Evolutionary conservation across 805 yeast species (phyloP).

Genomic region (Teunomyces atbi): DNA sequence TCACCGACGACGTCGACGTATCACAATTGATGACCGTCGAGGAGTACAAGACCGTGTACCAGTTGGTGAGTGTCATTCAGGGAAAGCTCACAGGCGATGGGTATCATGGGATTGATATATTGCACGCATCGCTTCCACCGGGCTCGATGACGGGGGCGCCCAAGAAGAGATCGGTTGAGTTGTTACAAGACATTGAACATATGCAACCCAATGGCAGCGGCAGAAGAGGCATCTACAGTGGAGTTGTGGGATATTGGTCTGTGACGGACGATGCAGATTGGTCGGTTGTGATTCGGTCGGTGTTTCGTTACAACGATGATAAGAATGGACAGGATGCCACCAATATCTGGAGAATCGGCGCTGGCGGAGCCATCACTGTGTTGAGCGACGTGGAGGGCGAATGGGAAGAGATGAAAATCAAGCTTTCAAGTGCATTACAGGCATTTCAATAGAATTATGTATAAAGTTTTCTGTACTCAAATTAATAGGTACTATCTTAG

Average conservation of each 20-base stretch:
- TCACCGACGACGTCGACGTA: slow-evolving; percentile 65
- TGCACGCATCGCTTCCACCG: slow-evolving; percentile 83
- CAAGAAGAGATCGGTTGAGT: slow-evolving; percentile 84
- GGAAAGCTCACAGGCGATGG: slow-evolving; percentile 48
- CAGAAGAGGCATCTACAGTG: slow-evolving; percentile 86
- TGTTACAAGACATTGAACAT: slow-evolving; percentile 61
- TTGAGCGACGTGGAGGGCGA: slow-evolving; percentile 81
- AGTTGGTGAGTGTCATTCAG: slow-evolving; percentile 83
- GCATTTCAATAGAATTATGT: slow-evolving; percentile 43
- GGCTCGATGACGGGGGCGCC: slow-evolving; percentile 99
- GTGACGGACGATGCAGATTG: slow-evolving; percentile 85
- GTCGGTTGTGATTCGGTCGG: slow-evolving; percentile 91
- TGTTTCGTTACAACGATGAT: slow-evolving; percentile 63
- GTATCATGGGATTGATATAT: slow-evolving; percentile 73
- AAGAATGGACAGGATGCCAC: slow-evolving; percentile 17
- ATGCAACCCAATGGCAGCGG: slow-evolving; percentile 38
- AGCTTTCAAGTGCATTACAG: slow-evolving; percentile 76
- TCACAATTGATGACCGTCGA: slow-evolving; percentile 86
- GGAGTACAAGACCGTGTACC: slow-evolving; percentile 88
- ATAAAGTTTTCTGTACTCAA: background rate
- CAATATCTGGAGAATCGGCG: slow-evolving; percentile 80
- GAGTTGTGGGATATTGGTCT: slow-evolving; percentile 95
- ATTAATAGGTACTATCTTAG: no score
- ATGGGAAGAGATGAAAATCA: slow-evolving; percentile 86
- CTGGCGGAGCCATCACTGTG: slow-evolving; percentile 97